Conservation (phyloP, 179 eudicot species). For the Sideroxylon spinosum region DNA sequence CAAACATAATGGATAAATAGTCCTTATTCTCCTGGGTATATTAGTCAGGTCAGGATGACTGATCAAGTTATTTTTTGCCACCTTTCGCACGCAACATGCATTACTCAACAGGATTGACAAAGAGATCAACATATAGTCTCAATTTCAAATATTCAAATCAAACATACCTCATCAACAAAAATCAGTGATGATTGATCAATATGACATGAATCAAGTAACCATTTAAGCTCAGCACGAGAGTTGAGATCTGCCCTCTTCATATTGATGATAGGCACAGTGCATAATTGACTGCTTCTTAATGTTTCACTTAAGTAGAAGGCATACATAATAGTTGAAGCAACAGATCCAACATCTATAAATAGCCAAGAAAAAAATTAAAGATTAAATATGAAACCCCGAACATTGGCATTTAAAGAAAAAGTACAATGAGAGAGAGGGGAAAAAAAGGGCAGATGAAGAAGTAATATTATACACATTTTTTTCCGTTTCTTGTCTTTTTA, state of each 20-base stretch:
- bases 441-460: neutral
- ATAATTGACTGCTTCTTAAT: conserved; percentile 20
- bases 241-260: conserved; percentile 42
- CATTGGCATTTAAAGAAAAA: neutral
- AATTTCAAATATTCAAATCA: neutral
- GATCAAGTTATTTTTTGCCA: neutral
- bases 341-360: conserved; percentile 40
- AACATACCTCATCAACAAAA: conserved; percentile 41
- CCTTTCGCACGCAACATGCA: neutral
- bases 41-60: neutral
- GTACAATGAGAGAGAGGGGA: neutral
- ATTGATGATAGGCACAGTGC: conserved; percentile 46
- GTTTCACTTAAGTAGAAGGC: conserved; percentile 40
- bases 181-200: conserved; percentile 34
- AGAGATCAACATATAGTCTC: neutral
- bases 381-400: neutral
- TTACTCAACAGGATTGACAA: neutral
- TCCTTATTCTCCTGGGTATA: neutral
- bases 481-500: neutral
- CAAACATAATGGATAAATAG: neutral
- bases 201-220: conserved; percentile 40
- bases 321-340: conserved; percentile 43
- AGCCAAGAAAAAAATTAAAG: neutral
- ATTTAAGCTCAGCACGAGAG: conserved; percentile 32
- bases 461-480: neutral